phyloP scores from a whole-genome alignment of 805 yeast species.

The Kurtzmaniella cleridarum region DNA sequence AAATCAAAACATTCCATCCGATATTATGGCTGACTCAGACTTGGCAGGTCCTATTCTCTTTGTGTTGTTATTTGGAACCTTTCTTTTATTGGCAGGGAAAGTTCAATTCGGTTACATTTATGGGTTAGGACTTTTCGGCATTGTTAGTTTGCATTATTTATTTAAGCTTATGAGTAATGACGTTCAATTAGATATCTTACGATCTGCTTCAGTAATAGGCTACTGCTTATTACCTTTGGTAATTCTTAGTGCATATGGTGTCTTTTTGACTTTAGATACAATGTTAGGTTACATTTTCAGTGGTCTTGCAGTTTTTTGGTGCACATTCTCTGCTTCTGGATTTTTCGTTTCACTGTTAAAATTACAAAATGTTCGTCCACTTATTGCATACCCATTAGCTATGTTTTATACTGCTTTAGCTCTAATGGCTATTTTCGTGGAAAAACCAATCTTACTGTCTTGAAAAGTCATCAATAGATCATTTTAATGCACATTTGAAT shows the following conservation, averaged over 20 bases:
- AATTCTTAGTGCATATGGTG: slow-evolving; percentile 64
- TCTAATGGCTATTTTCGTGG: slow-evolving; percentile 85
- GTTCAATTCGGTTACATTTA: slow-evolving; percentile 95
- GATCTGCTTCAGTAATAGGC: slow-evolving; percentile 89
- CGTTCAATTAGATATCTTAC: slow-evolving; percentile 48
- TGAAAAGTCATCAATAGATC: no score
- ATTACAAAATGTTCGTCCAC: slow-evolving; percentile 76
- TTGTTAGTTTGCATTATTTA: slow-evolving; percentile 74
- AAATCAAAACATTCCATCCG: slow-evolving; percentile 54
- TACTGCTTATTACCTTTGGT: slow-evolving; percentile 91
- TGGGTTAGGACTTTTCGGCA: slow-evolving; percentile 92
- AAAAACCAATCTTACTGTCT: slow-evolving; percentile 18
- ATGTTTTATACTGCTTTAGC: slow-evolving; percentile 93
- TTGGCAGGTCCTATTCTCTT: slow-evolving; percentile 93
- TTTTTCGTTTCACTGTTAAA: slow-evolving; percentile 83
- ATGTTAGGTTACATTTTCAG: slow-evolving; percentile 67
- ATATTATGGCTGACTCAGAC: slow-evolving; percentile 81
- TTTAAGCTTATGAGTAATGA: slow-evolving; percentile 81
- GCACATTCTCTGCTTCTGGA: slow-evolving; percentile 90
- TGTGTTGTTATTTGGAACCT: slow-evolving; percentile 80
- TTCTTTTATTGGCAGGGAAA: slow-evolving; percentile 80
- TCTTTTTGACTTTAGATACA: slow-evolving; percentile 64
- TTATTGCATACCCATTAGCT: slow-evolving; percentile 89
- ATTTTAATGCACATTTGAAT: no score
- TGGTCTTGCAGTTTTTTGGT: slow-evolving; percentile 72